phyloP scores from a whole-genome alignment of 2,329 filamentous ascomycete species.

The Fusarium udum region DNA sequence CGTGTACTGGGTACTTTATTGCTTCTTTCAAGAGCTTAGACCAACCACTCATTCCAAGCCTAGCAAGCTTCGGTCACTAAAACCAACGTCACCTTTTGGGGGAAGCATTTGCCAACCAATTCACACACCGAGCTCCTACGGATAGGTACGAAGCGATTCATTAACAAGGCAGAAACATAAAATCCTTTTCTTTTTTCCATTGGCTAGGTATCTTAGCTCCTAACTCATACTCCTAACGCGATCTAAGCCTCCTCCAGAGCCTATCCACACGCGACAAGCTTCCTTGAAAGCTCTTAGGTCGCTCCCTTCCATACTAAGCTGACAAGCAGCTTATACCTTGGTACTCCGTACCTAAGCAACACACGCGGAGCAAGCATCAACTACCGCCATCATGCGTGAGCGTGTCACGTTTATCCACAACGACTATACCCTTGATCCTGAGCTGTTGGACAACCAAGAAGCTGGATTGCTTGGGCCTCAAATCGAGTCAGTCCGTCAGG shows the following conservation, averaged over 20 bases:
- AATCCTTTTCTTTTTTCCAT: neutral
- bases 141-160: conserved; percentile 9
- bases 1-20: conserved; percentile 28
- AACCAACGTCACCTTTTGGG: conserved; percentile 11
- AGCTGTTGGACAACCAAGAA: conserved; percentile 66
- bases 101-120: conserved; percentile 15
- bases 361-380: neutral
- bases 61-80: conserved; percentile 2
- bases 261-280: conserved; percentile 34
- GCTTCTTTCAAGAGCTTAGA: conserved; percentile 7
- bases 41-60: conserved; percentile 1
- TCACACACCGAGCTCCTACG: conserved; percentile 12
- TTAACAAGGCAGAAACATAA: conserved; percentile 13
- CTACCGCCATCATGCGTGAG: conserved; percentile 69
- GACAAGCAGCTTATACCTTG: neutral
- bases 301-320: neutral
- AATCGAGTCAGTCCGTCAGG: conserved; percentile 77
- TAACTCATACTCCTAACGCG: neutral
- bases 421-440: conserved; percentile 71
- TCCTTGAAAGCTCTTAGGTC: conserved; percentile 1
- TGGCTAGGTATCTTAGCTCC: neutral
- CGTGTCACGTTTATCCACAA: conserved; percentile 81
- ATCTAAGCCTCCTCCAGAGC: conserved; percentile 7
- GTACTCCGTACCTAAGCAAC: neutral
- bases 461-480: conserved; percentile 64